Evolutionary conservation across 768 basidiomycete species (phyloP).

Genomic region (Favolaschia claudopus): DNA sequence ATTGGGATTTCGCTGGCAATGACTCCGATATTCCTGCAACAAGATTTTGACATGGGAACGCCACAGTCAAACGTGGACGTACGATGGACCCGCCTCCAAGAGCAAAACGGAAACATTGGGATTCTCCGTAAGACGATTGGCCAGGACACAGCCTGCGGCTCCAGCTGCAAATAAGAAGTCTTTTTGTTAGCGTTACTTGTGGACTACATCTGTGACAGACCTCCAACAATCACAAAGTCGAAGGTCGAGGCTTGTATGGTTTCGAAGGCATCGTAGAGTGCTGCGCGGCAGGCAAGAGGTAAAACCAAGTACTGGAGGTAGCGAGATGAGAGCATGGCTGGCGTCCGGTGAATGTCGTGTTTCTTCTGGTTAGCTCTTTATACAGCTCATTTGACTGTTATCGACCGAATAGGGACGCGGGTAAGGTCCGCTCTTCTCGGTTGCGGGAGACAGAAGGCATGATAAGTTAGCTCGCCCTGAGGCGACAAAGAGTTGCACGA

Average conservation of each 20-base stretch:
- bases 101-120: slow-evolving; percentile 4
- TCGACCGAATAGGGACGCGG: no score
- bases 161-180: slow-evolving; percentile 7
- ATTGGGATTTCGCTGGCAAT: slow-evolving; percentile 8
- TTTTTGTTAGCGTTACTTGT: no score
- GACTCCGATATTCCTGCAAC: slow-evolving; percentile 13
- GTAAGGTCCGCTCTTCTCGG: no score
- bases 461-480: no score
- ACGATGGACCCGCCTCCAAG: slow-evolving; percentile 16
- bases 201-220: background rate
- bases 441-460: no score
- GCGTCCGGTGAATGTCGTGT: background rate
- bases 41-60: background rate
- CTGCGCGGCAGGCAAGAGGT: background rate
- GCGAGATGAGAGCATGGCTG: background rate
- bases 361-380: no score
- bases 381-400: no score
- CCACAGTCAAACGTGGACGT: background rate
- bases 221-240: slow-evolving; percentile 15
- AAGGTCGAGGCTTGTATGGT: background rate
- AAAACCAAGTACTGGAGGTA: no score
- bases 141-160: slow-evolving; percentile 14
- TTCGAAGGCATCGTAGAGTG: slow-evolving; percentile 1
- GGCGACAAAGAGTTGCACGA: no score
- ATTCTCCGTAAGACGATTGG: slow-evolving; percentile 10